Evolutionary conservation across 2,329 filamentous ascomycete genomes (phyloP), one percentile per base, ranked within the genome.

Genomic region (Aspergillus melleus): DNA sequence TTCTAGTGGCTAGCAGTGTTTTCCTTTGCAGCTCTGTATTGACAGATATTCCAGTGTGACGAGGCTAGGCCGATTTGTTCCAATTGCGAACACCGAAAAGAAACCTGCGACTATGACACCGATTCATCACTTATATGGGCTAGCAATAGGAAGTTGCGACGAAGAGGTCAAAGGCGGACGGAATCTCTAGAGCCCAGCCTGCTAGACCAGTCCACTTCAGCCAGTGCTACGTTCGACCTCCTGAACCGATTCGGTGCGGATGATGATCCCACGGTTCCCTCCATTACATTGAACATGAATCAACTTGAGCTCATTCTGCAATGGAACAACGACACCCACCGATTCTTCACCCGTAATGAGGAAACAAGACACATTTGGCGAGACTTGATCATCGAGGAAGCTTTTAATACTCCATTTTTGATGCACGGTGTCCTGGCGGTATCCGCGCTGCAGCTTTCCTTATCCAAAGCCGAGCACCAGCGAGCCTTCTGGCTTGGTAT

Each of bases 401-500:
- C 64, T 5, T 51, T 69, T 1, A 51, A 55, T 4, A 50, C 58
- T 1, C 67, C 67, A 4, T 67, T 68, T 12, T 57, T 70, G 1
- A 68, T 70, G 68, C 68, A 70, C 32, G 68, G 68, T 2, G 67
- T 70, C 6, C 49, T 70, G 16, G 66, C 66, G 1, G 39, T 70
- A 2, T 66, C 68, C 2, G 68, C 68, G 6, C 49, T 70, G 4
- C 68, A 70, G 50, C 32, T 70, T 5, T 62, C 64, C 8, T 54
- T 63, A 8, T 54, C 44, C 4, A 26, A 54, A 5, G n/a, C 52
- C 16, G 52, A 50, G 5, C 32, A 36, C 10, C 50, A 55, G 8
- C 54, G 60, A 30, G 30, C 57, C 1, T 57, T 55, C n/a, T 69
- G 65, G 65, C 51, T 69, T 10, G 60, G 56, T 9, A 36, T 65